Conservation (phyloP, 371 early-diverging fungal species). For the Massospora cicadina region DNA sequence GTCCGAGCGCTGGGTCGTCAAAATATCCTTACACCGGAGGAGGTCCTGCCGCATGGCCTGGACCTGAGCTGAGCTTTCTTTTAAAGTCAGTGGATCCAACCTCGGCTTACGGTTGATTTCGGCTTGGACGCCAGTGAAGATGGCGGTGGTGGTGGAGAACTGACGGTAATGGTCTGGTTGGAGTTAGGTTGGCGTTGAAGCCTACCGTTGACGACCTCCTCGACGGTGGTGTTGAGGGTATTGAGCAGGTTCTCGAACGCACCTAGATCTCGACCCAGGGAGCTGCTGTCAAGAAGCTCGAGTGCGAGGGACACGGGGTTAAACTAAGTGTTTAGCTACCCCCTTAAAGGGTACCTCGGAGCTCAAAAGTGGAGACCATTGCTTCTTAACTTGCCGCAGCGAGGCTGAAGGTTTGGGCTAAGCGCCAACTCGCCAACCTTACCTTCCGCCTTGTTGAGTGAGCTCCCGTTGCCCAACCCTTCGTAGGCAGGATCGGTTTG, state of each 20-base stretch:
- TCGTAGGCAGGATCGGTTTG: too few relatives aligned
- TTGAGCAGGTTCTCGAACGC: conserved; percentile 46
- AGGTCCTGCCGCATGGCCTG: conserved; percentile 10
- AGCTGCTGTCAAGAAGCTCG: conserved; percentile 70
- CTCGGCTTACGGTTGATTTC: conserved; percentile 7
- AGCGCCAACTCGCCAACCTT: background rate
- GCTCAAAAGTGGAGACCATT: background rate
- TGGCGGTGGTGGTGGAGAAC: conserved; percentile 80
- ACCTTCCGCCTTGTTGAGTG: background rate
- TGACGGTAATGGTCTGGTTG: conserved; percentile 77
- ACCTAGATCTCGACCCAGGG: conserved; percentile 56
- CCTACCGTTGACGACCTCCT: conserved; percentile 70
- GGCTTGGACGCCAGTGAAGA: conserved; percentile 56
- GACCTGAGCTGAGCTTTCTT: conserved; percentile 4
- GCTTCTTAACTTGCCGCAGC: background rate
- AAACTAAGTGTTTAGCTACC: conserved; percentile 31
- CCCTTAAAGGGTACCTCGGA: background rate
- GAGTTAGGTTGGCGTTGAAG: background rate
- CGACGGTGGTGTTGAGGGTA: conserved; percentile 64
- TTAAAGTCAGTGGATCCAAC: background rate
- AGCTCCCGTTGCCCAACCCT: background rate
- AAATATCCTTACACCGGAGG: conserved; percentile 12
- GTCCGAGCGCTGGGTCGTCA: conserved; percentile 12
- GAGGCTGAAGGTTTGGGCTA: background rate
- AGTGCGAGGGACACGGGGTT: conserved; percentile 79